These are phyloP conservation scores for Hibiscus mutabilis DNA, from an alignment of 345 rosid genomes.

Conservation along the genomic window DNA sequence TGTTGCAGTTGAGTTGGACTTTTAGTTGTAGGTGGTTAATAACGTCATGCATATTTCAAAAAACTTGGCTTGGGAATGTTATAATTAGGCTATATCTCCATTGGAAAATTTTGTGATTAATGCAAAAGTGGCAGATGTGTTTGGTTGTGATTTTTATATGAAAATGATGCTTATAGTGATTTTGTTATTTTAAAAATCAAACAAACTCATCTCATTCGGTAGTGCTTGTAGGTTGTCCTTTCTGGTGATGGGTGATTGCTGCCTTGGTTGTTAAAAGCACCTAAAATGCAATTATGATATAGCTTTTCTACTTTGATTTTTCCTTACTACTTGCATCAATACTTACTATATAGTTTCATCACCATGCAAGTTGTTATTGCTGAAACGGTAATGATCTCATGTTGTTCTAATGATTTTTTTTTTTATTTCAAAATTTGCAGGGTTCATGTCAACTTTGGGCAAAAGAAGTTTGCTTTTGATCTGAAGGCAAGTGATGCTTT, in stretches of 20 bases:
- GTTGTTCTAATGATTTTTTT: not conserved
- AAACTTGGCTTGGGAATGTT: not conserved
- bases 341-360: not conserved
- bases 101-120: not conserved
- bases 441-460: constrained; percentile 90
- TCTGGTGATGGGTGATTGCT: not conserved
- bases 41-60: not conserved
- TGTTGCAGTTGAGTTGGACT: not conserved
- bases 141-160: not conserved
- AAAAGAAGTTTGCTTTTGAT: constrained; percentile 66
- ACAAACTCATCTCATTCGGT: not conserved
- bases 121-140: not conserved
- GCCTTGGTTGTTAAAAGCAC: not conserved
- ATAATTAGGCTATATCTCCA: not conserved
- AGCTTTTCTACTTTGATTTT: not conserved
- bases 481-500: constrained; percentile 48
- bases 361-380: not conserved
- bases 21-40: not conserved
- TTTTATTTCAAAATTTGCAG: constrained; percentile 40
- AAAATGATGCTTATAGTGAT: not conserved
- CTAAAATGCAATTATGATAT: constrained; percentile 1
- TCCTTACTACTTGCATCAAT: not conserved
- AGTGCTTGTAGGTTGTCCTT: not conserved
- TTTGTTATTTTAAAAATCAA: not conserved
- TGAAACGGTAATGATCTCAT: not conserved